Percentiles rank a stretch among this genome's conserved stretches.
phyloP scores from a whole-genome alignment of 805 yeast genomes.

The Wickerhamiella dianesei region DNA sequence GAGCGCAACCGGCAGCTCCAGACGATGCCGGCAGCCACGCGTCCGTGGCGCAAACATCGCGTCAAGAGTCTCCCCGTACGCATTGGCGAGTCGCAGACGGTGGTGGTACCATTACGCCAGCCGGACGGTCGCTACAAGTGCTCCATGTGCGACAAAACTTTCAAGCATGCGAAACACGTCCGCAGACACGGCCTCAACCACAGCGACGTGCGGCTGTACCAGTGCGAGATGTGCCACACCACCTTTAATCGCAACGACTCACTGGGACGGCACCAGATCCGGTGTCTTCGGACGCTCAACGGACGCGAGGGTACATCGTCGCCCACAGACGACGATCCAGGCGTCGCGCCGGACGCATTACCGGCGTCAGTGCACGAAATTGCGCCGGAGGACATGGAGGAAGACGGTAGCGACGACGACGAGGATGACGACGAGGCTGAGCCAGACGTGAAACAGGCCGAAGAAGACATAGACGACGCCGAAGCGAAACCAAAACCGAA shows the following conservation, averaged over 20 bases:
- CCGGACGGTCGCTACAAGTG: slow-evolving; percentile 13
- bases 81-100: neutral
- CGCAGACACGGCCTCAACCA: slow-evolving; percentile 16
- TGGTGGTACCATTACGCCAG: slow-evolving; percentile 6
- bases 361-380: too few relatives aligned
- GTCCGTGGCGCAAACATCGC: neutral
- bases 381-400: neutral
- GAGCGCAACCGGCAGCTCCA: neutral
- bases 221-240: slow-evolving; percentile 10
- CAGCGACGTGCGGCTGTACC: slow-evolving; percentile 7
- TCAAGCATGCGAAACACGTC: slow-evolving; percentile 17
- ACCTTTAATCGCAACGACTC: slow-evolving; percentile 14
- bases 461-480: too few relatives aligned
- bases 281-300: slow-evolving; percentile 5
- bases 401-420: neutral
- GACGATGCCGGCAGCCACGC: neutral
- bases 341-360: too few relatives aligned
- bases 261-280: slow-evolving; percentile 9
- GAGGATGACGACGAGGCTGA: neutral
- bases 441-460: neutral
- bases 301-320: too few relatives aligned
- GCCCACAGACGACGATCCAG: too few relatives aligned
- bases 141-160: slow-evolving; percentile 12
- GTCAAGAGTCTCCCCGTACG: neutral
- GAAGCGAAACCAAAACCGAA: too few relatives aligned